These are phyloP conservation scores for Colletotrichum siamense DNA, from an alignment of 2,329 filamentous ascomycete species.

Conservation along the genomic window DNA sequence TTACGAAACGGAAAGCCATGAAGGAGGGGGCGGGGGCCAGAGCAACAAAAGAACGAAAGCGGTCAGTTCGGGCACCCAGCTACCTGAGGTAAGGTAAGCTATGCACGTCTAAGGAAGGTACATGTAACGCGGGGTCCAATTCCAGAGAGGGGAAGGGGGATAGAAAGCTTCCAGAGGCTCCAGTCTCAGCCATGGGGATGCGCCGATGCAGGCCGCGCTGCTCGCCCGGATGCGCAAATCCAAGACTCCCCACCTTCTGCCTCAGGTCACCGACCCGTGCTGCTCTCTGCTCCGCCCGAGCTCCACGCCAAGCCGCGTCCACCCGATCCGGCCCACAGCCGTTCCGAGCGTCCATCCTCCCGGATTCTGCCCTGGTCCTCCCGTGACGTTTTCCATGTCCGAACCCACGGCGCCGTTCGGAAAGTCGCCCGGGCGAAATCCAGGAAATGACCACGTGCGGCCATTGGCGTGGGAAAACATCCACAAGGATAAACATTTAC, in stretches of 20 bases:
- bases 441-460: background rate
- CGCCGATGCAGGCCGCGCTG: constrained; percentile 11
- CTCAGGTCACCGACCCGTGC: constrained; percentile 11
- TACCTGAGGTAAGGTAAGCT: background rate
- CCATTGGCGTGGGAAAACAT: background rate
- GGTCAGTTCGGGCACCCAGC: constrained; percentile 9
- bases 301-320: constrained; percentile 4
- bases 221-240: background rate
- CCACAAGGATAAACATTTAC: background rate
- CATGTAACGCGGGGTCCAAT: constrained; percentile 18
- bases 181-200: constrained; percentile 7
- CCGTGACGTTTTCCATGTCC: background rate
- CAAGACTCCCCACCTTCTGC: constrained; percentile 10
- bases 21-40: constrained; percentile 14
- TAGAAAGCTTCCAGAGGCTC: constrained; percentile 7
- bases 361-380: background rate
- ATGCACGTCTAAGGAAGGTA: constrained; percentile 13
- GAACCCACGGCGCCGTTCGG: background rate
- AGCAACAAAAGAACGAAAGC: constrained; percentile 19
- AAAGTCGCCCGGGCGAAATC: background rate
- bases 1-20: constrained; percentile 17
- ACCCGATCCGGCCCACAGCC: constrained; percentile 10
- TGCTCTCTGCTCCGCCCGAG: background rate
- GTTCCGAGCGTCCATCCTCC: background rate
- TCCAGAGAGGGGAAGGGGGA: constrained; percentile 12